These are phyloP conservation scores for Gossypium herbaceum DNA, from an alignment of 345 rosid species.

Conservation along the genomic window DNA sequence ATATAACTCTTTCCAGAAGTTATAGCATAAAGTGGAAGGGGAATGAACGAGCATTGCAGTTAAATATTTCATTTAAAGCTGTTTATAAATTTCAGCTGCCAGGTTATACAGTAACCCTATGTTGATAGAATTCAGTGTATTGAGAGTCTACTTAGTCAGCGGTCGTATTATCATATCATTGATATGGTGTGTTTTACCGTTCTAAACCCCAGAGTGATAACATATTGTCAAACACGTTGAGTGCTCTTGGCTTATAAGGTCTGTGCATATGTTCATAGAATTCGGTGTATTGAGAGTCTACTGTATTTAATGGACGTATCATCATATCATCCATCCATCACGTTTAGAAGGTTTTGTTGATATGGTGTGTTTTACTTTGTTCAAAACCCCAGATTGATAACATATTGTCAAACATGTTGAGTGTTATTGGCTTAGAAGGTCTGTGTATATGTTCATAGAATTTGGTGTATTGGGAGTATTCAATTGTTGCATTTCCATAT, in stretches of 20 bases:
- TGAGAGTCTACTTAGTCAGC: too few relatives aligned
- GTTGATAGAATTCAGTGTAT: not conserved
- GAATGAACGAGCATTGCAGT: not conserved
- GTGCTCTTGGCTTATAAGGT: not conserved
- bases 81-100: not conserved
- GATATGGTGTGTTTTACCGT: not conserved
- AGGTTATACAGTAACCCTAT: not conserved
- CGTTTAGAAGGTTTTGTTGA: not conserved
- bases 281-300: too few relatives aligned
- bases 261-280: not conserved
- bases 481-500: not conserved
- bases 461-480: too few relatives aligned
- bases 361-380: not conserved
- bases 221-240: too few relatives aligned
- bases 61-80: not conserved
- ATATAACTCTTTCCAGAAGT: not conserved
- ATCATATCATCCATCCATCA: not conserved
- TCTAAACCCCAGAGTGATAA: not conserved
- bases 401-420: too few relatives aligned
- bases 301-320: not conserved
- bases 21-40: not conserved
- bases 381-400: not conserved
- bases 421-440: not conserved
- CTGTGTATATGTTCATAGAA: not conserved
- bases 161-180: not conserved